A percentile compares a stretch with the other conserved stretches of the same genome.
These are phyloP conservation scores for Lactarius psammicola DNA, from an alignment of 768 basidiomycete species.

Conservation along the genomic window DNA sequence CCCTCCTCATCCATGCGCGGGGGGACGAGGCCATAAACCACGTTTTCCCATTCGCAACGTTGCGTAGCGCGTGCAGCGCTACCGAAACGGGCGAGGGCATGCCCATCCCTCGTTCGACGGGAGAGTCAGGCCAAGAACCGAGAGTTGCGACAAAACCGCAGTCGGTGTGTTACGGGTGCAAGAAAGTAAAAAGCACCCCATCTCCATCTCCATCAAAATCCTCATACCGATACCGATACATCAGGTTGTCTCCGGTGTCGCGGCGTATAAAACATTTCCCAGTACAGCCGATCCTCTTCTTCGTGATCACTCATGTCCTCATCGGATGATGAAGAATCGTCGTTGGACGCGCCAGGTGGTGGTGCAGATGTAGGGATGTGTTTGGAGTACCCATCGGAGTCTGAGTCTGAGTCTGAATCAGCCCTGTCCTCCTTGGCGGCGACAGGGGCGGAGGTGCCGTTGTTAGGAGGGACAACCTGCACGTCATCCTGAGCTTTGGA, in stretches of 20 bases:
- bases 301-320: constrained; percentile 10
- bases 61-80: neutral
- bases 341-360: neutral
- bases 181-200: neutral
- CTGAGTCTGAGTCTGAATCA: neutral
- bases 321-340: neutral
- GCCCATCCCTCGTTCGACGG: neutral
- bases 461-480: neutral
- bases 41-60: neutral
- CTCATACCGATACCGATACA: neutral
- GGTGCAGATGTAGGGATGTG: neutral
- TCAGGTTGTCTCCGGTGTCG: neutral
- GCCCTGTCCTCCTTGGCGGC: neutral
- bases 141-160: neutral
- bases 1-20: neutral
- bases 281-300: constrained; percentile 1
- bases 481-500: neutral
- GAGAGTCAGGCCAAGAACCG: neutral
- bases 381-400: neutral
- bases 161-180: too few relatives aligned
- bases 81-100: neutral
- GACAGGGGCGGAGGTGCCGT: neutral
- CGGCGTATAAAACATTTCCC: constrained; percentile 7
- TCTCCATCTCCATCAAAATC: too few relatives aligned
- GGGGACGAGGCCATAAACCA: neutral